Percentiles rank a stretch among this genome's conserved stretches.
Evolutionary conservation across 768 basidiomycete species (phyloP).

Genomic region (Termitomyces sp.): DNA sequence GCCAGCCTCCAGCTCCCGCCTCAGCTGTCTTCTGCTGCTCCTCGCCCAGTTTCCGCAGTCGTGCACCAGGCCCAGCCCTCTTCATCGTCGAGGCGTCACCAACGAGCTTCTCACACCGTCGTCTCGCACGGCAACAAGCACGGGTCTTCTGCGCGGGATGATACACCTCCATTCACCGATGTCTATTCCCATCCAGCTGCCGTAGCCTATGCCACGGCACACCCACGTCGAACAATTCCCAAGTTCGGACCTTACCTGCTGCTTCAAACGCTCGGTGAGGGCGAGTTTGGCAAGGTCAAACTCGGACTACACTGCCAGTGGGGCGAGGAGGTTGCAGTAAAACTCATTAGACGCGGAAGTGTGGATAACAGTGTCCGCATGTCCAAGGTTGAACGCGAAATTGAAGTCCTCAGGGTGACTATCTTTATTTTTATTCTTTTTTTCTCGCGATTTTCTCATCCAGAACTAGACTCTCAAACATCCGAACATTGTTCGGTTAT

Average conservation of each 20-base stretch:
- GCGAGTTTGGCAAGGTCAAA: slow-evolving; percentile 98
- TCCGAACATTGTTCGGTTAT: slow-evolving; percentile 95
- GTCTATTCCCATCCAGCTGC: slow-evolving; percentile 85
- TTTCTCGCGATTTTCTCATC: slow-evolving; percentile 11
- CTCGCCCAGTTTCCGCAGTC: slow-evolving; percentile 57
- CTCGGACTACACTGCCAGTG: slow-evolving; percentile 90
- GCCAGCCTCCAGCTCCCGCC: slow-evolving; percentile 25
- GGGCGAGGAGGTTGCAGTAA: slow-evolving; percentile 98
- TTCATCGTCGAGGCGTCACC: slow-evolving; percentile 40
- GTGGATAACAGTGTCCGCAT: slow-evolving; percentile 82
- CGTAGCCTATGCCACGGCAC: slow-evolving; percentile 74
- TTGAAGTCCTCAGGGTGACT: slow-evolving; percentile 90
- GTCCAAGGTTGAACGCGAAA: slow-evolving; percentile 96
- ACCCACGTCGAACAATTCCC: slow-evolving; percentile 81
- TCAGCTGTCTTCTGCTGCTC: slow-evolving; percentile 29
- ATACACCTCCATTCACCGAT: slow-evolving; percentile 52
- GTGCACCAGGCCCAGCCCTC: slow-evolving; percentile 45
- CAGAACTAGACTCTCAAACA: slow-evolving; percentile 77
- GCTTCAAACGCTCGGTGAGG: slow-evolving; percentile 94
- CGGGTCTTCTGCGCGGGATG: slow-evolving; percentile 30
- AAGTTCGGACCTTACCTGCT: slow-evolving; percentile 95
- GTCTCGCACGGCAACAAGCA: slow-evolving; percentile 36
- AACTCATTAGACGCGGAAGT: slow-evolving; percentile 90
- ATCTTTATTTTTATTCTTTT: not conserved
- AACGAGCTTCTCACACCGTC: slow-evolving; percentile 71